Evolutionary conservation across 2,329 filamentous ascomycete genomes (phyloP), one percentile per base, ranked within the genome.

Genomic region (Canariomyces notabilis): DNA sequence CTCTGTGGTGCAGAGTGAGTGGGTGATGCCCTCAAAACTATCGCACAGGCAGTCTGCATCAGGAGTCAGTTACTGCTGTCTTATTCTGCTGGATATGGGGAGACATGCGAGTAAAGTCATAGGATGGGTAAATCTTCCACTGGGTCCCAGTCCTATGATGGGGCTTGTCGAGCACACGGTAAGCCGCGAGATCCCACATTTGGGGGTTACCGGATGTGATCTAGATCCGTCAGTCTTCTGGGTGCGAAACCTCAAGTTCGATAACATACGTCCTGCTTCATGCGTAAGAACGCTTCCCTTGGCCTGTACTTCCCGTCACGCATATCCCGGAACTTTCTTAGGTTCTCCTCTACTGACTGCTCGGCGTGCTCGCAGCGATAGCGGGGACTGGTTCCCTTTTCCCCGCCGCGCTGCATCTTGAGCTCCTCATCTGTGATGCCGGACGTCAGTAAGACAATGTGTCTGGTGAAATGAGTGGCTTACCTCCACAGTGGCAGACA

Each of bases 151-250:
- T 95, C 29, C 87, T 79, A 66, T 88, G 82, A 63, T 95, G 89
- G 35, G 82, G 76, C 34, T 87, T 82, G 59, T 85, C 79, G 51
- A 89, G 76, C 45, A 97, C 83, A 50, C 91, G 82, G 67, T 95
- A 97, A 14, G 91, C 91, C 2, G 87, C 87, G 44, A 95, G 70
- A 72, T 97, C 91, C 91, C 91, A 96, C 87, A 95, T 90, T 67
- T 95, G 88, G 6, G 90, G 89, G 64, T 96, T 96, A 22, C 85
- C 83, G 58, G 85, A 83, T 41, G 80, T 79, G 52, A 88, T 87
- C 48, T 54, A 26, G 16, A 9, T 14, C 1, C 4, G 42, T 52
- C 18, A 52, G 47, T 32, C 2, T 8, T 7, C 18, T 5, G 37
- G n/a, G 6, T 11, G 26, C 14, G 14, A 6, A 22, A 15, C 4